A percentile compares a stretch with the other conserved stretches of the same genome.
phyloP scores from a whole-genome alignment of 805 yeast genomes.

The Nakazawaea ishiwadae region DNA sequence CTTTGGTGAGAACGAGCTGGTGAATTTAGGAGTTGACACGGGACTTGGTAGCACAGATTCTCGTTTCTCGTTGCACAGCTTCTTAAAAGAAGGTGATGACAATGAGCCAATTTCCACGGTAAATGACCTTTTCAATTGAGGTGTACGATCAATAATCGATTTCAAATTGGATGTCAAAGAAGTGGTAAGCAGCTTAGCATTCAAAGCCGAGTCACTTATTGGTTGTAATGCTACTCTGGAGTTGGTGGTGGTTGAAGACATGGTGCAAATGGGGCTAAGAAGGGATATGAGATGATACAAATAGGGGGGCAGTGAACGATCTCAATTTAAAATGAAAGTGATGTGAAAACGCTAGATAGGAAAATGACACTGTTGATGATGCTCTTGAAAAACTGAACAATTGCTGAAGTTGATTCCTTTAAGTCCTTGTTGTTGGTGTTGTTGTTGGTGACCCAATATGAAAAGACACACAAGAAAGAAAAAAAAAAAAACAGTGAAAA shows the following conservation, averaged over 20 bases:
- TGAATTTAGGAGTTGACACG: slow-evolving; percentile 10
- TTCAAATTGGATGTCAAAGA: slow-evolving; percentile 13
- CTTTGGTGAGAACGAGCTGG: slow-evolving; percentile 21
- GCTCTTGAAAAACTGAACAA: too few species aligned
- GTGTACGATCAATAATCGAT: slow-evolving; percentile 6
- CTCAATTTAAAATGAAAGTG: too few species aligned
- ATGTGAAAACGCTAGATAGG: too few species aligned
- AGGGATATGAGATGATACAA: too few species aligned
- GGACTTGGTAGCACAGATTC: slow-evolving; percentile 11
- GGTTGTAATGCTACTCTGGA: slow-evolving; percentile 20
- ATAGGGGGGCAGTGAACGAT: too few species aligned
- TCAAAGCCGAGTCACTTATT: slow-evolving; percentile 17
- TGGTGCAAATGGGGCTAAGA: too few species aligned
- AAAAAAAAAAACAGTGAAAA: background rate
- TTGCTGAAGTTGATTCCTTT: too few species aligned
- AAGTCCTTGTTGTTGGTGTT: too few species aligned
- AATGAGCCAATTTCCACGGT: slow-evolving; percentile 11
- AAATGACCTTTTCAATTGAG: slow-evolving; percentile 15
- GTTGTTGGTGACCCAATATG: background rate
- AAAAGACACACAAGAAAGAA: slow-evolving; percentile 1
- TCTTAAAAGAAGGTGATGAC: slow-evolving; percentile 4
- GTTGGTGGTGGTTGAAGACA: slow-evolving; percentile 9
- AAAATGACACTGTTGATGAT: background rate
- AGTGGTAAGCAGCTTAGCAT: slow-evolving; percentile 17
- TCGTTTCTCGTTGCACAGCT: background rate